Evolutionary conservation across 2,329 filamentous ascomycete species (phyloP).

Genomic region (Nannizziopsis arthrosporioides): DNA sequence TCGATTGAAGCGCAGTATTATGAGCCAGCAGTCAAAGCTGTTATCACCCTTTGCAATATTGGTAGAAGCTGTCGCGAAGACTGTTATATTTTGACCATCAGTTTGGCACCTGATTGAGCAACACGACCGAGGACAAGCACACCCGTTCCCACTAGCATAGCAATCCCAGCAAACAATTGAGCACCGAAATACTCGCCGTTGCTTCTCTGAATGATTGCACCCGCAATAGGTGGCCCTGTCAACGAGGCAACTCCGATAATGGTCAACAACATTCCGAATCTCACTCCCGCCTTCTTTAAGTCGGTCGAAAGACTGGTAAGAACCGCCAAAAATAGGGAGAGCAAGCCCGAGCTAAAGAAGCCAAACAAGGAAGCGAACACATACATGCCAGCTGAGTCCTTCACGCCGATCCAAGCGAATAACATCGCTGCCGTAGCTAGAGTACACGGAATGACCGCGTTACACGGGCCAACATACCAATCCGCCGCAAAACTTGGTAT

Average conservation of each 20-base stretch:
- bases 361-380: slow-evolving; percentile 54
- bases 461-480: slow-evolving; percentile 46
- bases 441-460: slow-evolving; percentile 45
- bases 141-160: slow-evolving; percentile 35
- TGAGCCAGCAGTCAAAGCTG: no score
- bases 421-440: slow-evolving; percentile 33
- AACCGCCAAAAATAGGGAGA: slow-evolving; percentile 54
- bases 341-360: slow-evolving; percentile 51
- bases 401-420: slow-evolving; percentile 50
- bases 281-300: slow-evolving; percentile 42
- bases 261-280: slow-evolving; percentile 47
- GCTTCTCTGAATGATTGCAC: slow-evolving; percentile 39
- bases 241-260: slow-evolving; percentile 44
- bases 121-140: slow-evolving; percentile 34
- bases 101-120: slow-evolving; percentile 27
- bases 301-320: slow-evolving; percentile 45
- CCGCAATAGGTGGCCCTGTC: slow-evolving; percentile 45
- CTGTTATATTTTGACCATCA: slow-evolving; percentile 25
- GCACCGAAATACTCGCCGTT: slow-evolving; percentile 40
- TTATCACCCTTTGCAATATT: no score
- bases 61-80: not conserved
- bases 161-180: slow-evolving; percentile 41
- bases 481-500: slow-evolving; percentile 50
- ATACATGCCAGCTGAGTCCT: slow-evolving; percentile 43
- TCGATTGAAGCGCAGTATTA: no score